Base-by-base conservation (phyloP, 768 basidiomycete genomes). In the Kwoniella europaea region DNA sequence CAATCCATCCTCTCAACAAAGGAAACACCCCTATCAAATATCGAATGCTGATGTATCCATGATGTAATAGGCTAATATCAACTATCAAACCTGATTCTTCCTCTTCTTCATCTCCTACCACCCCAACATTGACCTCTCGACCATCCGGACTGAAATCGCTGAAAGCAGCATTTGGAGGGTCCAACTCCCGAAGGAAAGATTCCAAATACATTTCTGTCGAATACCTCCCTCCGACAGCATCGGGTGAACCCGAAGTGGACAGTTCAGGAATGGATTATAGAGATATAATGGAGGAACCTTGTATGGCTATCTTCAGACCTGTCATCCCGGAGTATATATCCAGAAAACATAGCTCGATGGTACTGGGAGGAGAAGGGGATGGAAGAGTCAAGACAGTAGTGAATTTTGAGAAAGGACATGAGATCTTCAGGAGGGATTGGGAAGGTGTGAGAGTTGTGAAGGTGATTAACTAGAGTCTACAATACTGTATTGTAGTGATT, bases 21-120 rank as follows among this genome's bases (percentile, higher is more conserved):
- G 6, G 35, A 4, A 35, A 35, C 4, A 35, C 35, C 35, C 3
- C 35, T 35, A 35, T 35, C 35, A 35, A 35, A 9, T 35, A 4
- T 35, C 35, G 4, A 35, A 35, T 35, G 35, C 35, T 35, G 35
- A 35, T 35, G 35, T 9, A 7, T 35, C 6, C 35, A 35, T 35
- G 35, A 35, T 35, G 35, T 35, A 35, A 35, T 18, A 50, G 46
- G 1, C 85, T 92, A 27, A 88, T 2, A 91, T 93, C 82, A 84
- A 83, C 63, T 58, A 68, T 46, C 22, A 58, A 66, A 63, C 56
- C 71, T 1, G 64, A 73, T 20, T 64, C 71, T 12, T 41, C 69
- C 18, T 55, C 59, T n/a, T 43, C 59, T 9, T 43, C 59, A 2
- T 61, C 59, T 43, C 59, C 67, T 15, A 20, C 70, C 4, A 44